phyloP scores from a whole-genome alignment of 176 grass and related monocot species.

The sorghum (Sorghum bicolor) region DNA sequence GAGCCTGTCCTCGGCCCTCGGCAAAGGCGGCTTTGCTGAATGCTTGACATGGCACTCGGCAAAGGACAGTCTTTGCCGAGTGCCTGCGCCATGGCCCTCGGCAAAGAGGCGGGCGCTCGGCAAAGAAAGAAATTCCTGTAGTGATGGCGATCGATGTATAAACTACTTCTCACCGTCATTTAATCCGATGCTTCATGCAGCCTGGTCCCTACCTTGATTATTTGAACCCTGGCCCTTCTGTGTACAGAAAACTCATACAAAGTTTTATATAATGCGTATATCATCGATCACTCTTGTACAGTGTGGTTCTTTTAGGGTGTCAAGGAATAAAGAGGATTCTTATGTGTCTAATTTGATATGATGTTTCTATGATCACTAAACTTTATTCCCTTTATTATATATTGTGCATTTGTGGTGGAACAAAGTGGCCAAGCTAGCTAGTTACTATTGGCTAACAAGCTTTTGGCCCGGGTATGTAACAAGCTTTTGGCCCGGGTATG shows the following conservation, averaged over 20 bases:
- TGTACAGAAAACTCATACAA: not conserved
- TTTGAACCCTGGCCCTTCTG: not conserved
- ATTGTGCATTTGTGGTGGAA: not conserved
- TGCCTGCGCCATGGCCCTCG: too few species aligned
- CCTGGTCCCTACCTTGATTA: not conserved
- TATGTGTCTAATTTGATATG: not conserved
- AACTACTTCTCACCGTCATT: too few species aligned
- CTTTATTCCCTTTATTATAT: conserved; percentile 18
- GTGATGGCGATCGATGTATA: not conserved
- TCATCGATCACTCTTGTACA: not conserved
- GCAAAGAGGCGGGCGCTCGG: too few species aligned
- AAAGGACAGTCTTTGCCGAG: too few species aligned
- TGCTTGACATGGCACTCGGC: too few species aligned
- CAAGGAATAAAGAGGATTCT: not conserved
- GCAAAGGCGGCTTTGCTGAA: too few species aligned
- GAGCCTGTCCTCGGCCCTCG: too few species aligned
- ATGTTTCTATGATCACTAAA: not conserved
- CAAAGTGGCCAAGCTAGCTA: not conserved
- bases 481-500: conserved; percentile 15
- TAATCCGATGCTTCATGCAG: not conserved
- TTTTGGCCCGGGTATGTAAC: not conserved
- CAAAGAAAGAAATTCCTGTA: too few species aligned
- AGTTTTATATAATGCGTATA: not conserved
- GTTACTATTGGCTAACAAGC: not conserved
- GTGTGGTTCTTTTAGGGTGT: not conserved